Evolutionary conservation across 2,329 filamentous ascomycete species (phyloP), one percentile per base, ranked within the genome.

Genomic region (Coleophoma eucalyptorum): DNA sequence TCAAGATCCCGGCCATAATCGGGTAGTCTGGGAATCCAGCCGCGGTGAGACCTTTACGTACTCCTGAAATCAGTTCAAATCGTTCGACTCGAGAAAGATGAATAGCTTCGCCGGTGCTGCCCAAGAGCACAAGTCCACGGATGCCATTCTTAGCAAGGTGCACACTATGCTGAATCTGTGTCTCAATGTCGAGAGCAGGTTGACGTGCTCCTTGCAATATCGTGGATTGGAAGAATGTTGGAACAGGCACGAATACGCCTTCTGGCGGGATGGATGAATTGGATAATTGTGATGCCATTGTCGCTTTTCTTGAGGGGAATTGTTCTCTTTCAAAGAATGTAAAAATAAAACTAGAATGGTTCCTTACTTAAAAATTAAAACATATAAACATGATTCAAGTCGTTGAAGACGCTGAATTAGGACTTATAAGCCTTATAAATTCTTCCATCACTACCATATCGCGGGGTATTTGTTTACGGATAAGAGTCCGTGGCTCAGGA

Each of bases 51-150:
- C 74, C 76, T 62, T 75, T 72, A 51, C 79, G 73, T 41, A 82
- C 78, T 49, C 74, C 74, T 15, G 70, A 69, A 48, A 84, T 70
- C 50, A 84, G 64, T 18, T 75, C 70, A 54, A 70, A 72, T 47
- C 81, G 77, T 64, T 84, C 81, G 32, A 69, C 60, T 47, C 69
- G 71, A 8, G 77, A 76, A 52, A 84, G 69, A 65, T 83, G 80
- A 40, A 84, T 77, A 5, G 80, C 80, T 64, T 85, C 81, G 53
- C 81, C 81, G 1, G 81, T 84, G 37, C 76, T 81, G 21, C 81
- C 81, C 41, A 84, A 72, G 33, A 84, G 71, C 3, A 85, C 80
- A 4, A 86, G 71, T 12, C 81, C 81, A 49, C 71, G 73, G 54
- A 84, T 76, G 37, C 81, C 81, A 50, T 74, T 75, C 48, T 73